Base-by-base conservation (phyloP, 2,329 filamentous ascomycete species). In the Pseudogymnoascus sp. region DNA sequence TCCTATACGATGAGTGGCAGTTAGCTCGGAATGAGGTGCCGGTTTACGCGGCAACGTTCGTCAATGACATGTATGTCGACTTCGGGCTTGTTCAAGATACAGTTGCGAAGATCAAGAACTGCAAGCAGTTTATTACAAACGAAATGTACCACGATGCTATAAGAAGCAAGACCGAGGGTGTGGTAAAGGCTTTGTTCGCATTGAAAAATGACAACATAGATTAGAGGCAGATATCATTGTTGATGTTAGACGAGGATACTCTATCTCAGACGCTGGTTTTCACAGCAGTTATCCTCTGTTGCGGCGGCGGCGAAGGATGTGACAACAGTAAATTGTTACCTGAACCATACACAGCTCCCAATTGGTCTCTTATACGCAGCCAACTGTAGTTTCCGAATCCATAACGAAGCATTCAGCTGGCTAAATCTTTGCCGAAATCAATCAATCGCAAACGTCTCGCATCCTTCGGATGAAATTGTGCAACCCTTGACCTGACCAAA, bases 51-150 rank as follows among this genome's bases (percentile, higher is more conserved):
- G 90, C 89, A 0, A 88, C 85, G 2, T 97, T 89, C 67, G 73
- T 90, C 4, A 88, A 96, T 65, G 92, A 96, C 71, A 94, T 97
- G 89, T 97, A 95, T 69, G 92, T 97, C 30, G 89, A 95, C 70
- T 89, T 84, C 67, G 84, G 84, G 6, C 76, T 92, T 60, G 88
- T 89, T 7, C 81, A 83, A 67, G 84, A 88, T 67, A 95, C 91
- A 14, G 90, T 90, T 8, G 77, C 76, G 39, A 82, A 86, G 69
- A 89, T 97, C 71, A 87, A 84, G 71, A 86, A 86, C 1, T 87
- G 85, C 71, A 92, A 90, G 76, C 86, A 90, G 39, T 94, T 88
- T 68, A 84, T 94, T 70, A 96, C 91, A 38, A 97, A 96, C 72
- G 79, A 81, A 22, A 84, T 96, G 80, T 94, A 94, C 70, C 93